phyloP scores from a whole-genome alignment of 2,329 filamentous ascomycete species.

The Alternaria brassicicola region DNA sequence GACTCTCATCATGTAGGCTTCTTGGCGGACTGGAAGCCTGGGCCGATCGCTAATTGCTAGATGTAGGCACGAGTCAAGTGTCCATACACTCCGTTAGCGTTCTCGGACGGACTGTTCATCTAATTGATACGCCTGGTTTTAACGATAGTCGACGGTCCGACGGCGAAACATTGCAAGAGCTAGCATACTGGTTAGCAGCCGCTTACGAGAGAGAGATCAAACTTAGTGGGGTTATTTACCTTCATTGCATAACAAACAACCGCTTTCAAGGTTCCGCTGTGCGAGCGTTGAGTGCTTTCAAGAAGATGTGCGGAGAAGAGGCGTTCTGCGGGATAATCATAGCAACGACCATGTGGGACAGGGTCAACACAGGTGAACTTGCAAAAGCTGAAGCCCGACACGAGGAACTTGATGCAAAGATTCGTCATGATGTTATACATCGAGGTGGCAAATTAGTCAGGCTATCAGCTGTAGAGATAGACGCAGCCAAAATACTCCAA shows the following conservation, averaged over 20 bases:
- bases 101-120: constrained; percentile 5
- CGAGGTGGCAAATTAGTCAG: not conserved
- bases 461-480: not conserved
- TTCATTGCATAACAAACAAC: constrained; percentile 54
- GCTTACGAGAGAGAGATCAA: constrained; percentile 41
- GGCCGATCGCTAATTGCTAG: not conserved
- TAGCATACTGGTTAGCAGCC: constrained; percentile 49
- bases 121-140: constrained; percentile 22
- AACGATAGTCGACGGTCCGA: constrained; percentile 43
- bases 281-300: constrained; percentile 54
- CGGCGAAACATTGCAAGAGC: constrained; percentile 50
- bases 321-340: constrained; percentile 51
- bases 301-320: constrained; percentile 51
- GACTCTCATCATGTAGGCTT: not conserved
- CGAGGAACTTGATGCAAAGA: not conserved
- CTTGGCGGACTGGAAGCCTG: not conserved
- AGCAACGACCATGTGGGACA: constrained; percentile 53
- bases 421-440: not conserved
- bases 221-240: constrained; percentile 55
- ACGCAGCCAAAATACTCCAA: constrained; percentile 6
- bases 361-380: not conserved
- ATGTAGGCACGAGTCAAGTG: not conserved
- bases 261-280: constrained; percentile 50
- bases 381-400: not conserved
- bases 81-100: constrained; percentile 8